phyloP scores from a whole-genome alignment of 164 flowering plant genomes.

The grape (Vitis vinifera) region ASM3070453v1 NC_081817.1:3489501-3490000 shows the following conservation, averaged over 20 bases:
- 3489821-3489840: slow-evolving; percentile 10
- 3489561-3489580: neutral
- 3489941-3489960: slow-evolving; percentile 8
- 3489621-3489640: slow-evolving; percentile 31
- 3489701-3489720: neutral
- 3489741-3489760: neutral
- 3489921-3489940: slow-evolving; percentile 7
- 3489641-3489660: slow-evolving; percentile 35
- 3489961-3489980: too few relatives aligned
- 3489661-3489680: slow-evolving; percentile 17
- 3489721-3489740: slow-evolving; percentile 33
- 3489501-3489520: slow-evolving; percentile 22
- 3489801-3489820: slow-evolving; percentile 7
- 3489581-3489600: too few relatives aligned
- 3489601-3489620: too few relatives aligned
- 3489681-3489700: neutral
- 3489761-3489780: slow-evolving; percentile 1
- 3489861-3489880: slow-evolving; percentile 6
- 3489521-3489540: slow-evolving; percentile 19
- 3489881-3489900: slow-evolving; percentile 17
- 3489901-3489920: slow-evolving; percentile 6
- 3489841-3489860: slow-evolving; percentile 1
- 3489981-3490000: too few relatives aligned
- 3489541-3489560: slow-evolving; percentile 18
- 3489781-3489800: slow-evolving; percentile 12